Evolutionary conservation across 2,329 filamentous ascomycete genomes (phyloP), one percentile per base, ranked within the genome.

Genomic region (Colletotrichum sp.): DNA sequence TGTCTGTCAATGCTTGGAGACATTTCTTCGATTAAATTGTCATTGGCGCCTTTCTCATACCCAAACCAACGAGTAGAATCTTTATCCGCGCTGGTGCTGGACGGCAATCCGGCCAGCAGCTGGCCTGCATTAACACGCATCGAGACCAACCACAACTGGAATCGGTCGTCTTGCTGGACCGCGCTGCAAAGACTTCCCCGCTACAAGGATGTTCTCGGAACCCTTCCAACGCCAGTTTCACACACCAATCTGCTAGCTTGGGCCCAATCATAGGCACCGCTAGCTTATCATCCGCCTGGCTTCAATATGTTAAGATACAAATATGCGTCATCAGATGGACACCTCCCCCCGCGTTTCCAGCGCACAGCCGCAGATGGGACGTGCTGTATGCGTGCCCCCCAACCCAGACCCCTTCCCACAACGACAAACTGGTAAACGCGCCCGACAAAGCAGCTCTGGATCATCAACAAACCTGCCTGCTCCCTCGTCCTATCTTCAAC

Each of bases 321-420:
- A 48, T 55, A 67, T 60, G 58, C 73, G 62, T 75, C 70, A 75
- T 75, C 32, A 55, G 69, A 58, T 68, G 48, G 34, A 32, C n/a
- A 8, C 61, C 18, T 38, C 34, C 73, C 56, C 73, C 70, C 73
- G 70, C 70, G 70, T 75, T 68, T 48, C 43, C 28, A 43, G 34
- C 8, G 10, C 34, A 34, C 43, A 30, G 73, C 72, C 55, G 62
- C 38, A 38, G n/a, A 62, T 30, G 61, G 61, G 52, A 43, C 56
- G 26, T 60, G 21, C 72, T 26, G 48, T 48, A 67, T 70, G 43
- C 26, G 28, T 48, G 38, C 38, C 38, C 38, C 66, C 43, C 65
- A 43, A 43, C 26, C 30, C 21, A n/a, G 38, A 55, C 26, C 6
- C 26, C 34, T 55, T 28, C 58, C 28, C 28, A 48, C 32, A 43